Base-by-base conservation (phyloP, 805 yeast species). In the Yamadazyma sp. region DNA sequence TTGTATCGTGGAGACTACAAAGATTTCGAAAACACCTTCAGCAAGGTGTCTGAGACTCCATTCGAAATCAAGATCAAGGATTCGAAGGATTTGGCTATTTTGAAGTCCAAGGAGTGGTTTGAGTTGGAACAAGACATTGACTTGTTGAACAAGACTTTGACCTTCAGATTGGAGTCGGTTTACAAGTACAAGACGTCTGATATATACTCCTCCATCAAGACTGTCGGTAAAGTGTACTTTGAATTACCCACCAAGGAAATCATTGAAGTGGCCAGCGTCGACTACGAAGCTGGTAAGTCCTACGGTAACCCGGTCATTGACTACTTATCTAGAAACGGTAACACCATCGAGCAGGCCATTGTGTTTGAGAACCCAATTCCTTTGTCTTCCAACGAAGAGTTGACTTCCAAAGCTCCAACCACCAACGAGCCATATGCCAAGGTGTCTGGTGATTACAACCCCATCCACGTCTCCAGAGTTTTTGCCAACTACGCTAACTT, bases 271-370 rank as follows among this genome's bases (percentile, higher is more conserved):
- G 98, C 93, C 59, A 69, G 78, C 46, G 85, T 90, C 42, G 80
- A 77, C 44, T 93, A 91, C 67, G 85, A 80, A 62, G 96, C 97
- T 46, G 95, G 91, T 47, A 82, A 78, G 57, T 85, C 96, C 33
- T 90, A 80, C 55, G 99, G 99, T 67, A 93, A 93, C 73, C 99
- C 99, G 44, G 99, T 93, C 38, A 77, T 86, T 47, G 98, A 93
- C 61, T 93, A 89, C 73, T 77, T 93, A 62, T 70, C 80, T 51
- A 84, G 99, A 74, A 80, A 86, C 60, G 99, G 98, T 58, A 77
- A 81, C 44, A 82, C 96, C 40, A 84, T 93, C 55, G 99, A 93
- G 73, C 96, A 90, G 71, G 95, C 96, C 43, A 75, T 91, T 45
- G 72, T 78, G 57, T 84, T 93, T 60, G 99, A 91, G 66, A 84